Conservation (phyloP, 306 rosid species). For the Trichosanthes truncata region DNA sequence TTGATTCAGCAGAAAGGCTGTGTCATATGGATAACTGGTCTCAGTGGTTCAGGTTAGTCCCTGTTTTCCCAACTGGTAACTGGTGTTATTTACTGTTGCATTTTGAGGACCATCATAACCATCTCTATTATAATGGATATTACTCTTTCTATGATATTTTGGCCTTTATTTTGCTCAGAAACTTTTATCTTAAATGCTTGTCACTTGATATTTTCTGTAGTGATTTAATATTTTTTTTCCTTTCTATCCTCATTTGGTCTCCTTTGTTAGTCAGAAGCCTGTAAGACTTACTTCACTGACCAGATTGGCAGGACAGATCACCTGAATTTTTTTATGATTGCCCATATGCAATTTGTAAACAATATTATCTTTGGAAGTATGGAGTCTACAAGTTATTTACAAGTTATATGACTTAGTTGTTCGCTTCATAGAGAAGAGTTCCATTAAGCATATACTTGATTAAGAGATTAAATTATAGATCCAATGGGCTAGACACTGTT, state of each 20-base stretch:
- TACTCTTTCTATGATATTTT: neutral
- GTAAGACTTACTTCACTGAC: neutral
- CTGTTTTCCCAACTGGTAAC: neutral
- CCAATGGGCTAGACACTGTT: neutral
- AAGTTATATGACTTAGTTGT: neutral
- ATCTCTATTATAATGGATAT: neutral
- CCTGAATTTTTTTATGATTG: neutral
- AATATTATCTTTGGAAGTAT: neutral
- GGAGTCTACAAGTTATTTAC: neutral
- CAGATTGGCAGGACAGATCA: neutral
- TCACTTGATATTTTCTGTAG: neutral
- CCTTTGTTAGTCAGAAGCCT: neutral
- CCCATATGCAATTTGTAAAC: neutral
- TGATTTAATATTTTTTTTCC: neutral
- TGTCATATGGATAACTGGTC: constrained; percentile 96
- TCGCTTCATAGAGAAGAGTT: neutral
- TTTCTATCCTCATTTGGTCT: neutral
- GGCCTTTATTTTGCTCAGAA: neutral
- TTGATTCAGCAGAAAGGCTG: constrained; percentile 90
- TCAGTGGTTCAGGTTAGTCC: constrained; percentile 95
- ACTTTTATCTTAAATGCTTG: neutral
- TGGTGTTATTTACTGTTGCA: neutral
- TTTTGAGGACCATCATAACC: neutral
- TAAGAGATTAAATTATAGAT: neutral
- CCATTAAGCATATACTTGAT: neutral